phyloP scores from a whole-genome alignment of 2,329 filamentous ascomycete genomes.

The Stagonosporopsis cucurbitacearum region DNA sequence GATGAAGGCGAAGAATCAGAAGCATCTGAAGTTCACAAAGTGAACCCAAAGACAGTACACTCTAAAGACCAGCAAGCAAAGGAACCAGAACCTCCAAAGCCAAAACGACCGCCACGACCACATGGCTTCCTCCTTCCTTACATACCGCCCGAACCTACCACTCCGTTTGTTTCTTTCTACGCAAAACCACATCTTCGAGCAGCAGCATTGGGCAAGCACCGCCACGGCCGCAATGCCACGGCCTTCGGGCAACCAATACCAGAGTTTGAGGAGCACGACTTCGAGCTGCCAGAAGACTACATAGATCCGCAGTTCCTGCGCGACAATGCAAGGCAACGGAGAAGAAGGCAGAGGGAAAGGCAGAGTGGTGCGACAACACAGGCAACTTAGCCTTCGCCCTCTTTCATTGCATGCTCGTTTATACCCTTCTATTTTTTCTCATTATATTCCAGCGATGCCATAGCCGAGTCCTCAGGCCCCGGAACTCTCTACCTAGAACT shows the following conservation, averaged over 20 bases:
- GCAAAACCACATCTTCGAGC: constrained; percentile 79
- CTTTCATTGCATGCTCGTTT: constrained; percentile 16
- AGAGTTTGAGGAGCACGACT: constrained; percentile 73
- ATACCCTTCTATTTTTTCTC: constrained; percentile 18
- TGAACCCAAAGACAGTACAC: constrained; percentile 15
- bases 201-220: constrained; percentile 73
- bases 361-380: constrained; percentile 47
- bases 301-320: constrained; percentile 57
- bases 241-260: constrained; percentile 86
- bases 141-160: constrained; percentile 49
- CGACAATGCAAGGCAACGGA: constrained; percentile 67
- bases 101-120: constrained; percentile 40
- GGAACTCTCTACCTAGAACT: neutral
- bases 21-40: constrained; percentile 40
- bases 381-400: constrained; percentile 1
- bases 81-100: constrained; percentile 45
- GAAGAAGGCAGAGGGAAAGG: constrained; percentile 65
- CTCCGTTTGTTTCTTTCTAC: constrained; percentile 88
- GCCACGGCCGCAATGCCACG: constrained; percentile 72
- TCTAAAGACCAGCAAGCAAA: constrained; percentile 52
- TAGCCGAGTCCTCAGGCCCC: neutral
- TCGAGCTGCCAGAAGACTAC: constrained; percentile 73
- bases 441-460: neutral
- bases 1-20: constrained; percentile 47
- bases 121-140: constrained; percentile 42